phyloP scores from a whole-genome alignment of 1,284 basidiomycete genomes.

The Pulchroboletus neoregius region DNA sequence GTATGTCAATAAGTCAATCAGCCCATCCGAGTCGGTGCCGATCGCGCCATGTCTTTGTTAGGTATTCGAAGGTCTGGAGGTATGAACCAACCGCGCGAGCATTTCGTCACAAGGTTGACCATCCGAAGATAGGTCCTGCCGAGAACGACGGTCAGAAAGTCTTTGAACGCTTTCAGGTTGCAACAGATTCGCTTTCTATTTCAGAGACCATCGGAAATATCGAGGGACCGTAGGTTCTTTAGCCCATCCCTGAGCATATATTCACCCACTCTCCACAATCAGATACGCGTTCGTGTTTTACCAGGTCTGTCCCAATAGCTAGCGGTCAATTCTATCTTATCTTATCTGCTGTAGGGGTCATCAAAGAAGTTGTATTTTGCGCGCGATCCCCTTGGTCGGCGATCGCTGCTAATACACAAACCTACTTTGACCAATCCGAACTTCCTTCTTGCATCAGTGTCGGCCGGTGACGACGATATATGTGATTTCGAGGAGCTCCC shows the following conservation, averaged over 20 bases:
- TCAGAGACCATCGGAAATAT: constrained; percentile 54
- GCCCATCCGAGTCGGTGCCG: not conserved
- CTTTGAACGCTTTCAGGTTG: constrained; percentile 47
- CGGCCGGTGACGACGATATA: constrained; percentile 43
- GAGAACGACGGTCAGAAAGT: constrained; percentile 82
- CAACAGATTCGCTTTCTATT: constrained; percentile 43
- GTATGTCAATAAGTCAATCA: constrained; percentile 38
- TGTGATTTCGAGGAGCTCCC: constrained; percentile 60
- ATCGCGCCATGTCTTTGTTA: constrained; percentile 24
- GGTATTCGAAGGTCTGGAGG: constrained; percentile 77
- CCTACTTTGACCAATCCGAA: constrained; percentile 47
- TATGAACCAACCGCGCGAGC: constrained; percentile 27
- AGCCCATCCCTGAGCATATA: not conserved
- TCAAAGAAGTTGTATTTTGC: constrained; percentile 66
- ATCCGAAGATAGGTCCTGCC: constrained; percentile 41
- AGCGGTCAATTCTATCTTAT: not conserved
- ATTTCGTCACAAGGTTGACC: constrained; percentile 2
- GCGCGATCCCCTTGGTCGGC: constrained; percentile 86
- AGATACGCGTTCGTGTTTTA: constrained; percentile 86
- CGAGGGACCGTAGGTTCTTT: constrained; percentile 79
- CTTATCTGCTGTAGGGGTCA: constrained; percentile 37
- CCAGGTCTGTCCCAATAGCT: constrained; percentile 46
- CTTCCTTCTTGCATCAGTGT: constrained; percentile 64
- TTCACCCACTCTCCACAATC: constrained; percentile 6
- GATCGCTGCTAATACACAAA: constrained; percentile 76